Conservation (phyloP, 306 rosid genomes). For the Pterocarpus santalinus region DNA sequence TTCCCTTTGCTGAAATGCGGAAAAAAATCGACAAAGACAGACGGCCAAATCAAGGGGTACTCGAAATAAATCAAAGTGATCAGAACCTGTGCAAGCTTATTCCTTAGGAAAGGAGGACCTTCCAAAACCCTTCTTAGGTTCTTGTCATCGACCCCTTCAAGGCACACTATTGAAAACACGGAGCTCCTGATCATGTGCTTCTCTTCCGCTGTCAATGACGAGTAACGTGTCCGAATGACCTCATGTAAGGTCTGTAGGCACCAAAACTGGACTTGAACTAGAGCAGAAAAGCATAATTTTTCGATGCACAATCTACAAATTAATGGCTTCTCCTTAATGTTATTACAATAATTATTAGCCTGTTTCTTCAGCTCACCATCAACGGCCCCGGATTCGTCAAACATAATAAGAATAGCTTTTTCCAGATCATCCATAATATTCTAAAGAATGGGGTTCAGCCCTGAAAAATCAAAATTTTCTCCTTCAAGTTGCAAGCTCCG, state of each 20-base stretch:
- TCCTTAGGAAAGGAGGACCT: conserved; percentile 68
- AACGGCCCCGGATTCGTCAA: conserved; percentile 80
- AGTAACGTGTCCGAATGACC: conserved; percentile 72
- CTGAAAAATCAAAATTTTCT: too few relatives aligned
- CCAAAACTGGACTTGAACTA: conserved; percentile 94
- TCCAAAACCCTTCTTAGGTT: conserved; percentile 69
- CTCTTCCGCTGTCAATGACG: conserved; percentile 73
- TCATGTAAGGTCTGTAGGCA: conserved; percentile 89
- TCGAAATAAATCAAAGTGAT: conserved; percentile 83
- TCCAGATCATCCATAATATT: conserved; percentile 88
- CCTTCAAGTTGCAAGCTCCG: too few relatives aligned
- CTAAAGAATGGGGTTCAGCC: neutral
- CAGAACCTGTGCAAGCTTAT: conserved; percentile 70
- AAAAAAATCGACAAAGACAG: conserved; percentile 84
- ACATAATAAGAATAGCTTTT: conserved; percentile 79
- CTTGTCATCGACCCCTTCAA: conserved; percentile 66
- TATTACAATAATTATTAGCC: conserved; percentile 73
- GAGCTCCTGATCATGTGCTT: conserved; percentile 76
- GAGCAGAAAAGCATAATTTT: conserved; percentile 70
- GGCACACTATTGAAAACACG: conserved; percentile 80
- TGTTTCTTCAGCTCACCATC: conserved; percentile 72
- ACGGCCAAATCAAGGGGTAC: conserved; percentile 84
- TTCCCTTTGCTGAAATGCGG: conserved; percentile 80
- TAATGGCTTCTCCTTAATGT: conserved; percentile 70
- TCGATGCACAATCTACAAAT: conserved; percentile 81